Conservation (phyloP, 2,329 filamentous ascomycete species). For the Grosmannia huntii region DNA sequence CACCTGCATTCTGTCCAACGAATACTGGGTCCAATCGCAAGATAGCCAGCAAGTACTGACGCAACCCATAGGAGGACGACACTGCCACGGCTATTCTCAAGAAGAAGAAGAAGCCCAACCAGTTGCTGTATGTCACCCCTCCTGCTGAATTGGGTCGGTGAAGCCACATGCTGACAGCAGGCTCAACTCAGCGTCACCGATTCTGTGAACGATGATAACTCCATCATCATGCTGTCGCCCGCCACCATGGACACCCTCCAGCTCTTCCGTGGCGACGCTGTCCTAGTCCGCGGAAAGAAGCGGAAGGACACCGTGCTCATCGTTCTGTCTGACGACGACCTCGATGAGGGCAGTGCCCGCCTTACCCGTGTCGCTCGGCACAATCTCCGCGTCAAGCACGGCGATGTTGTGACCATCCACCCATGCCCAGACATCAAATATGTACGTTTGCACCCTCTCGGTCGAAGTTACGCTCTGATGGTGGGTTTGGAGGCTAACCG, state of each 20-base stretch:
- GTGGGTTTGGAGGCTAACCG: constrained; percentile 14
- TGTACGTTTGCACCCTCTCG: constrained; percentile 30
- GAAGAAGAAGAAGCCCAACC: constrained; percentile 99
- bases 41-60: constrained; percentile 5
- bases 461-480: constrained; percentile 3
- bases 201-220: constrained; percentile 99
- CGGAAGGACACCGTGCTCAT: constrained; percentile 98
- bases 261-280: constrained; percentile 97
- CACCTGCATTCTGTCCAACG: neutral
- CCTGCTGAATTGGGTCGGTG: neutral
- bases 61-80: constrained; percentile 60
- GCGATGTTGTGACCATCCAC: constrained; percentile 94
- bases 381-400: constrained; percentile 96
- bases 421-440: constrained; percentile 99
- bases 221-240: constrained; percentile 94
- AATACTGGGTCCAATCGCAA: constrained; percentile 8
- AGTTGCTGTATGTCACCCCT: constrained; percentile 61
- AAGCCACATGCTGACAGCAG: neutral
- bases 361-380: constrained; percentile 98
- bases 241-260: constrained; percentile 98
- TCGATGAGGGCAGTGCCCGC: constrained; percentile 91
- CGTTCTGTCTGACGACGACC: constrained; percentile 91
- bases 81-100: constrained; percentile 93
- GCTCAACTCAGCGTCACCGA: constrained; percentile 66
- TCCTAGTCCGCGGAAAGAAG: constrained; percentile 98